These are phyloP conservation scores for Basidioascus undulatus DNA, from an alignment of 768 basidiomycete genomes.

Conservation along the genomic window DNA sequence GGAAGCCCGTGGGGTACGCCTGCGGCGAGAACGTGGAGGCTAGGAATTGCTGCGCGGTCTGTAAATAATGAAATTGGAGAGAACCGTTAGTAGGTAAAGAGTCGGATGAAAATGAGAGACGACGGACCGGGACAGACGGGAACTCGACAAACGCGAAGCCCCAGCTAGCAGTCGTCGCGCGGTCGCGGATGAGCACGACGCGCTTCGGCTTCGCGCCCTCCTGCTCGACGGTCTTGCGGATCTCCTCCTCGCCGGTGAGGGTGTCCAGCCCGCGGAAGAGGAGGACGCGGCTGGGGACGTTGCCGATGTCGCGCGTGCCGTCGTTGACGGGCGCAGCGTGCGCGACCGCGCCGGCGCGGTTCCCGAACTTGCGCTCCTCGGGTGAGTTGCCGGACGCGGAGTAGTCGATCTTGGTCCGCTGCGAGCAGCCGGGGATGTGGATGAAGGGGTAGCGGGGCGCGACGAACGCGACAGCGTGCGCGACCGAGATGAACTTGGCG, in stretches of 20 bases:
- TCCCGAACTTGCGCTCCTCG: too few relatives aligned
- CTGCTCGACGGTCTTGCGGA: constrained; percentile 32
- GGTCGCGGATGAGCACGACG: constrained; percentile 72
- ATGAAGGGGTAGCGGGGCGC: constrained; percentile 76
- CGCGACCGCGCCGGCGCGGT: constrained; percentile 33
- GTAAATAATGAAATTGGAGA: background rate
- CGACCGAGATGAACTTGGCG: constrained; percentile 66
- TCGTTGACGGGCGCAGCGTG: constrained; percentile 42
- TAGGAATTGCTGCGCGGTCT: constrained; percentile 65
- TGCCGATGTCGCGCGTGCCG: constrained; percentile 87
- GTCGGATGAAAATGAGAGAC: background rate
- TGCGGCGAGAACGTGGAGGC: constrained; percentile 68
- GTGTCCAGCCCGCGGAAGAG: constrained; percentile 78
- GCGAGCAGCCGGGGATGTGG: constrained; percentile 50
- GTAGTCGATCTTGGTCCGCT: constrained; percentile 85
- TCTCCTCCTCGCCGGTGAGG: constrained; percentile 64
- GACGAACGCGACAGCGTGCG: constrained; percentile 75
- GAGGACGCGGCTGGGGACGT: constrained; percentile 38
- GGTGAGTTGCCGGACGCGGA: constrained; percentile 26
- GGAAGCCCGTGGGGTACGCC: constrained; percentile 76
- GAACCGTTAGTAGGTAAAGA: background rate
- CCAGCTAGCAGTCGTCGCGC: constrained; percentile 62
- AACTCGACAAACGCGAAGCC: constrained; percentile 91
- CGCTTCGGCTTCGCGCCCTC: constrained; percentile 67
- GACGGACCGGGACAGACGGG: constrained; percentile 43